Evolutionary conservation across 345 rosid species (phyloP).

Genomic region (Streptanthus diversifolius): DNA sequence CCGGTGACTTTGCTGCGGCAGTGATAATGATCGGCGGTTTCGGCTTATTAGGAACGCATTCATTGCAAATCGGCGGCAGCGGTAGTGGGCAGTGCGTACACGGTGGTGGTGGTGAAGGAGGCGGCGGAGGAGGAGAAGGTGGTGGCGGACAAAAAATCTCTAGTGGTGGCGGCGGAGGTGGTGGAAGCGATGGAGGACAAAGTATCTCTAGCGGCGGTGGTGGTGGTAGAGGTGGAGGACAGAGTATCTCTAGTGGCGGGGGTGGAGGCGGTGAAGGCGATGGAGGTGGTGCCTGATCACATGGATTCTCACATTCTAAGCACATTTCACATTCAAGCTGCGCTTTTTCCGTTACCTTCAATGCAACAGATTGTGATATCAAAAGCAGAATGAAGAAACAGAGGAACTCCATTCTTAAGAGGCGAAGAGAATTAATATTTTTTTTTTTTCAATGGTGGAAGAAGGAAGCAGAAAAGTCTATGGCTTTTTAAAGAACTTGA

Average conservation of each 20-base stretch:
- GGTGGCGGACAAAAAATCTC: conserved; percentile 12
- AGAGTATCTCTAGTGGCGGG: conserved; percentile 25
- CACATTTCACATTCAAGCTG: conserved; percentile 34
- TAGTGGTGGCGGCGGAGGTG: conserved; percentile 8
- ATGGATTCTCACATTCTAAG: conserved; percentile 31
- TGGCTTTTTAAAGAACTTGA: conserved; percentile 25
- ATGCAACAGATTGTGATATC: conserved; percentile 13
- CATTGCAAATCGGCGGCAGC: conserved; percentile 22
- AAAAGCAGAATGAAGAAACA: conserved; percentile 31
- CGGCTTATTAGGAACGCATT: conserved; percentile 24
- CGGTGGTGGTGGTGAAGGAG: conserved; percentile 35
- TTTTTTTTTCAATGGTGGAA: background rate
- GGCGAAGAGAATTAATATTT: background rate
- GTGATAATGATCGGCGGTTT: conserved; percentile 34
- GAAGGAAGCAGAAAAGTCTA: background rate
- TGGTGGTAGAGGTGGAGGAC: conserved; percentile 27
- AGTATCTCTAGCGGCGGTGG: conserved; percentile 29
- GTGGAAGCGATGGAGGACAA: conserved; percentile 26
- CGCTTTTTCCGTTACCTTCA: background rate
- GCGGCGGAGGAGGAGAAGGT: conserved; percentile 28
- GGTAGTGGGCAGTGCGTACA: conserved; percentile 30
- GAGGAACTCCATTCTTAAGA: conserved; percentile 4
- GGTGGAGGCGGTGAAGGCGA: conserved; percentile 28
- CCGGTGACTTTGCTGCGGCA: conserved; percentile 10
- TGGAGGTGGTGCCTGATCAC: conserved; percentile 36